phyloP scores from a whole-genome alignment of 768 basidiomycete species.

The Daedaleopsis sinensis region DNA sequence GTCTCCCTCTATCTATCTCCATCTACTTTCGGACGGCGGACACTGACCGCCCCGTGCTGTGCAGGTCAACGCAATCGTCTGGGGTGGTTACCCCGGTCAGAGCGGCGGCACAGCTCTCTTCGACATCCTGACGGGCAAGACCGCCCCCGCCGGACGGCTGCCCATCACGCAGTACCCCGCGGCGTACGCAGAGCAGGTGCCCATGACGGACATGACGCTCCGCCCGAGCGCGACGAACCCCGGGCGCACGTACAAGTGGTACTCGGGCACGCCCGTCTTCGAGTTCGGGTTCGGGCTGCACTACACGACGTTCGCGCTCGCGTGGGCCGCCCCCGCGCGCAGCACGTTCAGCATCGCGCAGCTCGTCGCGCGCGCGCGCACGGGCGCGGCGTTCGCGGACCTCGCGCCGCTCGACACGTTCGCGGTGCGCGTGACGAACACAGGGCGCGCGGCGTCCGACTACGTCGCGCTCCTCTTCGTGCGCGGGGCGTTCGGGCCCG shows the following conservation, averaged over 20 bases:
- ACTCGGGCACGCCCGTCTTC: slow-evolving; percentile 51
- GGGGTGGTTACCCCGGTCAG: slow-evolving; percentile 62
- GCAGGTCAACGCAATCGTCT: slow-evolving; percentile 55
- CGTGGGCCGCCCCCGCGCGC: slow-evolving; percentile 34
- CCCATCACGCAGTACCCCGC: slow-evolving; percentile 57
- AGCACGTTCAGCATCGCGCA: slow-evolving; percentile 45
- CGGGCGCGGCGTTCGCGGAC: slow-evolving; percentile 36
- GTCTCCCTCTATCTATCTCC: no score
- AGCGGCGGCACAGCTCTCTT: slow-evolving; percentile 56
- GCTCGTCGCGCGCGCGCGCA: slow-evolving; percentile 35
- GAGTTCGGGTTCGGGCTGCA: slow-evolving; percentile 58
- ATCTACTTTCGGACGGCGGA: background rate
- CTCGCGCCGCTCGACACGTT: slow-evolving; percentile 52
- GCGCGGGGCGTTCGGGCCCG: slow-evolving; percentile 49
- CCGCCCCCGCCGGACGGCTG: slow-evolving; percentile 57
- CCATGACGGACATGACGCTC: slow-evolving; percentile 62
- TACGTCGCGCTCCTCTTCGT: slow-evolving; percentile 58
- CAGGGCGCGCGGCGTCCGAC: slow-evolving; percentile 51
- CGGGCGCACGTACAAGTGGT: slow-evolving; percentile 64
- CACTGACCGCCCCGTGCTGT: background rate
- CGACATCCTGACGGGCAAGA: slow-evolving; percentile 54
- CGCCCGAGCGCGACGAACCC: slow-evolving; percentile 52
- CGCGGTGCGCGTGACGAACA: slow-evolving; percentile 50
- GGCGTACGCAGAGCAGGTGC: slow-evolving; percentile 47
- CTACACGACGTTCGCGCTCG: slow-evolving; percentile 51